These are phyloP conservation scores for Fusarium ramigenum DNA, from an alignment of 2,329 filamentous ascomycete genomes.

Conservation along the genomic window DNA sequence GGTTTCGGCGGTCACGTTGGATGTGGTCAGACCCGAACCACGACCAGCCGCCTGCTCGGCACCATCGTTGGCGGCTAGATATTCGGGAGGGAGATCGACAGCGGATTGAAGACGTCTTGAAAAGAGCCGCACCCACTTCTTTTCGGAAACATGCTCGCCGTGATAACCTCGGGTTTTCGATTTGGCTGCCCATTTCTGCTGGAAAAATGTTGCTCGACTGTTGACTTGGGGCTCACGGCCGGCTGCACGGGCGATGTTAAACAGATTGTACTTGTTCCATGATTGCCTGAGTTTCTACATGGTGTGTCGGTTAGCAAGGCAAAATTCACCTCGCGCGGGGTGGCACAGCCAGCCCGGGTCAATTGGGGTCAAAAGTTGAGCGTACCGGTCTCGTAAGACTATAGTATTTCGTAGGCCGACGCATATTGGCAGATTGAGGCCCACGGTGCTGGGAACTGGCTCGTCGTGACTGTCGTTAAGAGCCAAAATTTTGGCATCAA, in stretches of 20 bases:
- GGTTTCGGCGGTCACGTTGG: slow-evolving; percentile 46
- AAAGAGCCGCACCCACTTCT: slow-evolving; percentile 95
- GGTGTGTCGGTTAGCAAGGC: slow-evolving; percentile 26
- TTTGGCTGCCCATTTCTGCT: slow-evolving; percentile 98
- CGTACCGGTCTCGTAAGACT: slow-evolving; percentile 72
- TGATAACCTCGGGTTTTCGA: slow-evolving; percentile 86
- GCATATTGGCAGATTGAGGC: slow-evolving; percentile 55
- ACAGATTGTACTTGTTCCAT: slow-evolving; percentile 98
- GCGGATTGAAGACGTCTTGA: slow-evolving; percentile 81
- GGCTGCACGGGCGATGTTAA: slow-evolving; percentile 72
- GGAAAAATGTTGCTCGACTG: slow-evolving; percentile 79
- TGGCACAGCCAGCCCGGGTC: neutral
- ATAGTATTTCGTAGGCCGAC: slow-evolving; percentile 70
- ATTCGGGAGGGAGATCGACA: slow-evolving; percentile 82
- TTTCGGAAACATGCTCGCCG: slow-evolving; percentile 92
- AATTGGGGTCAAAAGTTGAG: slow-evolving; percentile 16
- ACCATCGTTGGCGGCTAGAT: slow-evolving; percentile 84
- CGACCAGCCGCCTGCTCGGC: slow-evolving; percentile 84
- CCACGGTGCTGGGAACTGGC: slow-evolving; percentile 38
- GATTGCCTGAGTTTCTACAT: slow-evolving; percentile 88
- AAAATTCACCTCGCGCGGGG: slow-evolving; percentile 11
- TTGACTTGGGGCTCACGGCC: slow-evolving; percentile 46
- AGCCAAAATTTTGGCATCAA: slow-evolving; percentile 47
- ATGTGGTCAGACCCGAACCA: slow-evolving; percentile 71
- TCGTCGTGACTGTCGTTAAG: slow-evolving; percentile 36